These are phyloP conservation scores for Cladobotryum mycophilum DNA, from an alignment of 2,329 filamentous ascomycete species.

Conservation along the genomic window DNA sequence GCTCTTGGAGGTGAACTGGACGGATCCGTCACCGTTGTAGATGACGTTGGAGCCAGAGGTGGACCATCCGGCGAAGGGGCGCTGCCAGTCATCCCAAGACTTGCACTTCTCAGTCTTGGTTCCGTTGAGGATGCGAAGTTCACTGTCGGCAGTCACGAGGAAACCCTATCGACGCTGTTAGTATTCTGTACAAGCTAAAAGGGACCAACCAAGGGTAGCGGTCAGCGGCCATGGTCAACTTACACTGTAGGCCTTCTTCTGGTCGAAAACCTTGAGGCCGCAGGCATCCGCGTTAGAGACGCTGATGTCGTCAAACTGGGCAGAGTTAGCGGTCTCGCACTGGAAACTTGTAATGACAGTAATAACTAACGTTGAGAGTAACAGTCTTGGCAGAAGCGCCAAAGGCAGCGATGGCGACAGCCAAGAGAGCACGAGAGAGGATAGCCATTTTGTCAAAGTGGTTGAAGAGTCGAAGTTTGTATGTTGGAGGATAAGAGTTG, in stretches of 20 bases:
- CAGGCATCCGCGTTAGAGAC: too few relatives aligned
- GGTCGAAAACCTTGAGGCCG: background rate
- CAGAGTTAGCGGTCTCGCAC: background rate
- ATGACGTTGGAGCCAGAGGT: slow-evolving; percentile 2
- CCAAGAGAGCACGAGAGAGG: background rate
- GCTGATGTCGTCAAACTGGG: too few relatives aligned
- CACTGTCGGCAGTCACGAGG: too few relatives aligned
- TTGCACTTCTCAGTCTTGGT: too few relatives aligned
- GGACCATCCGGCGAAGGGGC: background rate
- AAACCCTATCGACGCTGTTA: background rate
- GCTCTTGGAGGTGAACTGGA: background rate
- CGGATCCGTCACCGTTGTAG: slow-evolving; percentile 1
- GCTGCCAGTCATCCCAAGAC: too few relatives aligned
- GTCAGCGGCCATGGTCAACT: too few relatives aligned
- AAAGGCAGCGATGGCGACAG: background rate
- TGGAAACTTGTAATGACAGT: too few relatives aligned
- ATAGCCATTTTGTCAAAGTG: background rate
- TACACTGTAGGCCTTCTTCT: background rate
- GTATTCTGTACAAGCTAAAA: background rate
- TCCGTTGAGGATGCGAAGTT: too few relatives aligned
- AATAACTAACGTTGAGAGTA: background rate
- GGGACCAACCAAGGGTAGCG: too few relatives aligned
- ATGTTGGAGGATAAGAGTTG: too few relatives aligned
- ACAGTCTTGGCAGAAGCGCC: slow-evolving; percentile 1
- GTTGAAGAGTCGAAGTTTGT: too few relatives aligned